Evolutionary conservation across 441 rosid genomes (phyloP), one percentile per base, ranked within the genome.

Genomic region (Pelargonium australe): DNA sequence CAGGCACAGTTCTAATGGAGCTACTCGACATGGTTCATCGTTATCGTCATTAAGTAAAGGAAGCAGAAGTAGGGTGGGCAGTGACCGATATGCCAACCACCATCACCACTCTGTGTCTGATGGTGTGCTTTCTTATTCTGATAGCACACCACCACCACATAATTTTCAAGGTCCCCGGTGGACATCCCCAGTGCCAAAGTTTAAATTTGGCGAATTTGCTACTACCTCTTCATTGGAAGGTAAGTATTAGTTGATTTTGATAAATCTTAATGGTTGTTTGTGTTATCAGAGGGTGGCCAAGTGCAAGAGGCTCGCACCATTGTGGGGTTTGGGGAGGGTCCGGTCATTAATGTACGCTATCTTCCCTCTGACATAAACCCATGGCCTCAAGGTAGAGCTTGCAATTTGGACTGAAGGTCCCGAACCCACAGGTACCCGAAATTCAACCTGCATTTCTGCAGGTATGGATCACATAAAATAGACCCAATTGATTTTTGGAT

Each of bases 51-150:
- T 89, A 1, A 73, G 84, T 62, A 82, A 85, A 68, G 81, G 79
- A 67, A 85, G 87, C 75, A 74, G 85, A 77, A 83, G 85, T 68
- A 78, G 85, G 83, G 57, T 78, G 75, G 83, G 85, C 68, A 79
- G 84, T 68, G 86, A 76, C 16, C 75, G 73, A 4, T 77, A 68
- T 64, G 65, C 84, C 17, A 83, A 73, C 66, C 90, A 86, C 75
- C 83, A 28, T 25, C 28, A 87, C 65, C 90, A 89, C 78, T 84
- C 90, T 17, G 86, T 84, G 40, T 87, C 95, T 71, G 92, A 85
- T 76, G 89, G 89, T 64, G 82, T 77, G 57, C 84, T 87, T 65
- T 75, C 91, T 70, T 87, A 80, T 75, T 75, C 85, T 20, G 84
- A 79, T 70, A 84, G 90, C 78, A n/a, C n/a, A n/a, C n/a, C n/a